Conservation (phyloP, 2,329 filamentous ascomycete species). For the Colletotrichum gigasporum region DNA sequence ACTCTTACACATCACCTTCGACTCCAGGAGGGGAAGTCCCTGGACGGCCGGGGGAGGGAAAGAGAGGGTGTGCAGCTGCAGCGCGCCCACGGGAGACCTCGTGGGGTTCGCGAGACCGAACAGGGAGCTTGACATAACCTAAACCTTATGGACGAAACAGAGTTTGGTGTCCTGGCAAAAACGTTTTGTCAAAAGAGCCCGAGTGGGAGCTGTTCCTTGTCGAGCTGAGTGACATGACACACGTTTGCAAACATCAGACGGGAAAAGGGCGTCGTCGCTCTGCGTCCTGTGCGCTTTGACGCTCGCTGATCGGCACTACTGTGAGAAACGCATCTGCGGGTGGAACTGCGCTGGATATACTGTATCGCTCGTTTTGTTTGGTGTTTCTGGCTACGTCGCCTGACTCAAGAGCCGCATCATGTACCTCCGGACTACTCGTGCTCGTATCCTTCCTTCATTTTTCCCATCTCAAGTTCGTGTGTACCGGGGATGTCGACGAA, state of each 20-base stretch:
- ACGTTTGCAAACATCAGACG: neutral
- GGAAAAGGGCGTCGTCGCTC: too few relatives aligned
- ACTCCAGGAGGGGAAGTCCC: neutral
- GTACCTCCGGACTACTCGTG: too few relatives aligned
- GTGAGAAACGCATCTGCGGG: neutral
- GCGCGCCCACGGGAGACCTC: too few relatives aligned
- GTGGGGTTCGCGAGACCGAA: neutral
- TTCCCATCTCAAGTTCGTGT: too few relatives aligned
- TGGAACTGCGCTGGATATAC: too few relatives aligned
- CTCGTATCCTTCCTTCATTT: too few relatives aligned
- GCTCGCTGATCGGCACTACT: neutral
- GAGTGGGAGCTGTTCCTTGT: neutral
- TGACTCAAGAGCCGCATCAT: too few relatives aligned
- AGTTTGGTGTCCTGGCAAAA: neutral
- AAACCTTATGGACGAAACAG: neutral
- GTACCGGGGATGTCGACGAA: too few relatives aligned
- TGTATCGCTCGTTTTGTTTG: too few relatives aligned
- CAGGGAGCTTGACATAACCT: constrained; percentile 12
- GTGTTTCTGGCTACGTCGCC: too few relatives aligned
- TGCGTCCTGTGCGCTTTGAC: neutral
- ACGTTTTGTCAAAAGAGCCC: neutral
- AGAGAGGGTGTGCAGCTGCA: too few relatives aligned
- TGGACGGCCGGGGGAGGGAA: neutral
- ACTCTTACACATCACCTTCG: neutral
- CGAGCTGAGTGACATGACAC: constrained; percentile 21